Base-by-base conservation (phyloP, 495 filamentous ascomycete genomes). In the Penicillium flavigenum region DNA sequence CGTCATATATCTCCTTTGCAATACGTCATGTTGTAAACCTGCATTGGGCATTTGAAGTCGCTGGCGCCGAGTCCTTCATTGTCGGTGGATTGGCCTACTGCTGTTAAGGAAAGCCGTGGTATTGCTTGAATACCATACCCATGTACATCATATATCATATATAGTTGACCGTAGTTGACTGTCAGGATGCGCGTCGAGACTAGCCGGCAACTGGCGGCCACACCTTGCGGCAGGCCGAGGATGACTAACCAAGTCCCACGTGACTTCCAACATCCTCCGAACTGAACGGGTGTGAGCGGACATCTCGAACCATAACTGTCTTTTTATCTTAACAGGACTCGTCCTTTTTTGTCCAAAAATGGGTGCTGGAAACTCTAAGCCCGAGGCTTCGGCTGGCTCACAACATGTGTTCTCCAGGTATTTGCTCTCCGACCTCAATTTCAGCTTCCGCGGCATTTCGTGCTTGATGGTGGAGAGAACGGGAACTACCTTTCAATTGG, bases 371-470 rank as follows among this genome's bases (percentile, higher is more conserved):
- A 72, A 73, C 72, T 82, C 79, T 44, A 83, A 83, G 70, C 77
- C 79, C 47, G 70, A 77, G 57, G 75, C 73, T 63, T 65, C 78
- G 67, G 73, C 69, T 58, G 69, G 69, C 62, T 74, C 77, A 49
- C 72, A 79, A 61, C 80, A 82, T 71, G 70, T 82, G 65, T 82
- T 83, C 65, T 72, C 78, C 22, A 79, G 78, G 79, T 81, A 72
- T 50, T 49, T 47, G 19, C 48, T n/a, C 54, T 26, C 49, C 29
- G 31, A 50, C 10, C 16, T 58, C 32, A 17, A 32, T 56, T 27
- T 50, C 43, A n/a, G 45, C 26, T 51, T 39, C 46, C 47, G 54
- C 36, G 49, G 32, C 38, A 57, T 50, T 45, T 24, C 20, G 26
- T 38, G 38, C 20, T 60, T 20, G 24, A 51, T 56, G 45, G 39